Evolutionary conservation across 495 filamentous ascomycete genomes (phyloP).

Genomic region (Tuber brumale): DNA sequence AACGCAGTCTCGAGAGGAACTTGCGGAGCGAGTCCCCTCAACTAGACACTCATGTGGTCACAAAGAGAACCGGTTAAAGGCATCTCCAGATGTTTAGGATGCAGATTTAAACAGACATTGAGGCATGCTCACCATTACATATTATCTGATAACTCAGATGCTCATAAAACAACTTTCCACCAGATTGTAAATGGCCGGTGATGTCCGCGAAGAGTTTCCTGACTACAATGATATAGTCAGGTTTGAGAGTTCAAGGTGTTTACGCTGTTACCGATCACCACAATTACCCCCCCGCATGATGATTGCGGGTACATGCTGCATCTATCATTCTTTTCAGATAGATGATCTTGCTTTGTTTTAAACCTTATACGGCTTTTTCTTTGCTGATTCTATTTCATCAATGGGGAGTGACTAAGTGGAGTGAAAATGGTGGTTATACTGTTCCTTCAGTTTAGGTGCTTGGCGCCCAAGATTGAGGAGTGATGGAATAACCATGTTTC

Average conservation of each 20-base stretch:
- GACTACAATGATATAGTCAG: background rate
- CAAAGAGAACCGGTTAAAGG: background rate
- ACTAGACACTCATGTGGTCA: too few species aligned
- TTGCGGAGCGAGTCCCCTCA: background rate
- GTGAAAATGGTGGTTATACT: background rate
- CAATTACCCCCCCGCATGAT: background rate
- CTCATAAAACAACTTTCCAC: background rate
- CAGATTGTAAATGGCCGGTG: background rate
- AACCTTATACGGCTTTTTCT: background rate
- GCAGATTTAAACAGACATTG: background rate
- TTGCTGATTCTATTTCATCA: background rate
- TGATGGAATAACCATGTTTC: background rate
- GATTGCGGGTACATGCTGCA: background rate
- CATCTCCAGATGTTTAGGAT: background rate
- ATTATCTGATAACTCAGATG: background rate
- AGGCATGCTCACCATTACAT: background rate
- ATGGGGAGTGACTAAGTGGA: background rate
- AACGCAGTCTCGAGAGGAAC: background rate
- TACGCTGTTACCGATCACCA: background rate
- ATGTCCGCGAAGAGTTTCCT: background rate
- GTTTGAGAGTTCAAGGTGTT: background rate
- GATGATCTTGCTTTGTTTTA: background rate
- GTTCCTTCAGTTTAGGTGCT: background rate
- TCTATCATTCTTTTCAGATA: background rate
- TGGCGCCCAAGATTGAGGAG: background rate